These are phyloP conservation scores for Akanthomyces dipterigenus DNA, from an alignment of 2,329 filamentous ascomycete species.

Conservation along the genomic window DNA sequence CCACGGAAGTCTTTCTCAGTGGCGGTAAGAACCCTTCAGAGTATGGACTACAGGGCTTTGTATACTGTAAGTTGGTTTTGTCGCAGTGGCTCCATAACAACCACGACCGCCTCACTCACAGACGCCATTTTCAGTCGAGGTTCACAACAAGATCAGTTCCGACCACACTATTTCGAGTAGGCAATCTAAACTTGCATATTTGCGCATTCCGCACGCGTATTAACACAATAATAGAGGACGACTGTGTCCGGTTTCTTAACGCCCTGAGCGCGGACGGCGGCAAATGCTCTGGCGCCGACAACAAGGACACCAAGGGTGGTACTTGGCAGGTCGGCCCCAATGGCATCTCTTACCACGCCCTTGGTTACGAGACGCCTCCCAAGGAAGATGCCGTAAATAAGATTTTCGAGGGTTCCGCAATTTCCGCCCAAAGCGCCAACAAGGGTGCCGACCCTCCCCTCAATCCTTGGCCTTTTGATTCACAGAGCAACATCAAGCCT, in stretches of 20 bases:
- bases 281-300: slow-evolving; percentile 15
- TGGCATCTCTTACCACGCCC: slow-evolving; percentile 16
- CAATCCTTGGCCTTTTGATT: slow-evolving; percentile 16
- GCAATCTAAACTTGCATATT: neutral
- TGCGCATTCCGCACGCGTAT: neutral
- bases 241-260: slow-evolving; percentile 9
- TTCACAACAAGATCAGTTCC: slow-evolving; percentile 16
- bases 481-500: slow-evolving; percentile 13
- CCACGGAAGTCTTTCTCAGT: slow-evolving; percentile 16
- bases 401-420: slow-evolving; percentile 10
- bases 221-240: neutral
- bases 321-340: slow-evolving; percentile 17
- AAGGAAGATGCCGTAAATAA: slow-evolving; percentile 16
- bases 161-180: slow-evolving; percentile 14
- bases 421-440: slow-evolving; percentile 16
- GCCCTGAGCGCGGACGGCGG: slow-evolving; percentile 15
- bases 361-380: slow-evolving; percentile 13
- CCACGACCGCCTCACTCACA: neutral
- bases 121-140: slow-evolving; percentile 12
- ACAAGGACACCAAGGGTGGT: slow-evolving; percentile 17
- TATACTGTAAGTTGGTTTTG: slow-evolving; percentile 15
- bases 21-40: slow-evolving; percentile 14
- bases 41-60: slow-evolving; percentile 16
- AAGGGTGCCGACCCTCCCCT: slow-evolving; percentile 14
- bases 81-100: neutral